A percentile compares a stretch with the other conserved stretches of the same genome.
Conservation (phyloP, 106 monocot species). For the Platanthera zijinensis region DNA sequence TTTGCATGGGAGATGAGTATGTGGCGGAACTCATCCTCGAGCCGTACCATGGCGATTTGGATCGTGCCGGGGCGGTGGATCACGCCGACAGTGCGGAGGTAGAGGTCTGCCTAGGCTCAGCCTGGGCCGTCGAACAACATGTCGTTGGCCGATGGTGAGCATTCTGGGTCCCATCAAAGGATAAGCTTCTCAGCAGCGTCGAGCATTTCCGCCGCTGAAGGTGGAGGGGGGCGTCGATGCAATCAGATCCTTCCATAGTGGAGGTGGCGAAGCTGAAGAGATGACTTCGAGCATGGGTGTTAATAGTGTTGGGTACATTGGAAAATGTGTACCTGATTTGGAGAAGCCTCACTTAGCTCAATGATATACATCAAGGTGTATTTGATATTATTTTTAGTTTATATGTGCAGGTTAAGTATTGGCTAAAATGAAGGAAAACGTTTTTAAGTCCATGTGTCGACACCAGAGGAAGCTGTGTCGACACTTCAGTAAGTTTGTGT, state of each 20-base stretch:
- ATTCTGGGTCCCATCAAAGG: background rate
- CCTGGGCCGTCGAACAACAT: slow-evolving; percentile 17
- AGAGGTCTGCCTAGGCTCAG: slow-evolving; percentile 28
- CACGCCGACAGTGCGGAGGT: slow-evolving; percentile 47
- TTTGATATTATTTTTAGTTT: too few species aligned
- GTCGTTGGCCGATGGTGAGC: background rate
- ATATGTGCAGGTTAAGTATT: too few species aligned
- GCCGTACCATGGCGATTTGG: slow-evolving; percentile 87
- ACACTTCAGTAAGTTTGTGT: too few species aligned
- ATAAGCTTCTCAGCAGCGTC: slow-evolving; percentile 6
- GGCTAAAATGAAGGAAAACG: too few species aligned
- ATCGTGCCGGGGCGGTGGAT: slow-evolving; percentile 36
- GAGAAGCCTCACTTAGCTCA: too few species aligned
- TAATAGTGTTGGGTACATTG: too few species aligned
- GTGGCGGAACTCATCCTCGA: slow-evolving; percentile 94
- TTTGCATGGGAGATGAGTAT: slow-evolving; percentile 49
- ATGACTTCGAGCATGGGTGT: background rate
- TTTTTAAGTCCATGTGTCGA: too few species aligned
- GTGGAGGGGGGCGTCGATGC: background rate
- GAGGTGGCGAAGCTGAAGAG: background rate
- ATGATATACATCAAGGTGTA: too few species aligned
- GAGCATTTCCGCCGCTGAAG: background rate
- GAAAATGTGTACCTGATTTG: too few species aligned
- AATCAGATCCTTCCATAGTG: background rate
- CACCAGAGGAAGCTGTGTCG: too few species aligned